Conservation (phyloP, 1,284 basidiomycete genomes). For the Ganoderma lucidum region DNA sequence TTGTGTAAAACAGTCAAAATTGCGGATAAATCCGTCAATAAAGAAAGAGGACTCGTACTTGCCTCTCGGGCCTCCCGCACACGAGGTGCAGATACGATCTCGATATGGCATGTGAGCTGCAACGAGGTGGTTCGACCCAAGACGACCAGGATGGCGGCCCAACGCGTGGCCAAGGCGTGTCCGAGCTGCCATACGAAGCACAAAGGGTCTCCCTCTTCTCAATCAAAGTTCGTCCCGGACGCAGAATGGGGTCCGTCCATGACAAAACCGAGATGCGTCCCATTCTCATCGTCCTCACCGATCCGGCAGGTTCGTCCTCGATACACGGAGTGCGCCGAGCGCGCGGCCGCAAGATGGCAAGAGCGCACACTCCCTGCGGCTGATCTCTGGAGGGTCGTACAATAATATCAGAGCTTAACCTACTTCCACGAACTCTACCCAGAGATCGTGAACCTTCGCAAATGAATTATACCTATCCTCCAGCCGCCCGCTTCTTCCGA, state of each 20-base stretch:
- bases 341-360: conserved; percentile 33
- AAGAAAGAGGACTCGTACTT: conserved; percentile 40
- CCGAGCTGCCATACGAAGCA: conserved; percentile 61
- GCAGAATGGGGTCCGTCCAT: conserved; percentile 39
- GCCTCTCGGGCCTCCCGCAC: conserved; percentile 40
- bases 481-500: conserved; percentile 4
- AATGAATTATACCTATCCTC: conserved; percentile 26
- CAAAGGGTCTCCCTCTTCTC: conserved; percentile 49
- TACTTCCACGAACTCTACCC: conserved; percentile 26
- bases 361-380: conserved; percentile 39
- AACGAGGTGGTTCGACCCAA: conserved; percentile 51
- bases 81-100: conserved; percentile 49
- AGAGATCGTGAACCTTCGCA: conserved; percentile 35
- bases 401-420: conserved; percentile 41
- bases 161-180: conserved; percentile 71
- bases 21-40: conserved; percentile 46
- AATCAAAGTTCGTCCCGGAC: conserved; percentile 37
- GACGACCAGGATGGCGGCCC: conserved; percentile 49
- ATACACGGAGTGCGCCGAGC: conserved; percentile 35
- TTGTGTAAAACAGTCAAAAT: conserved; percentile 41
- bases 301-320: conserved; percentile 41
- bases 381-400: conserved; percentile 32
- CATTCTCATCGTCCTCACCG: conserved; percentile 30
- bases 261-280: conserved; percentile 36
- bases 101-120: conserved; percentile 64